Evolutionary conservation across 2,329 filamentous ascomycete genomes (phyloP), one percentile per base, ranked within the genome.

Genomic region (Arthrobotrys musiformis): DNA sequence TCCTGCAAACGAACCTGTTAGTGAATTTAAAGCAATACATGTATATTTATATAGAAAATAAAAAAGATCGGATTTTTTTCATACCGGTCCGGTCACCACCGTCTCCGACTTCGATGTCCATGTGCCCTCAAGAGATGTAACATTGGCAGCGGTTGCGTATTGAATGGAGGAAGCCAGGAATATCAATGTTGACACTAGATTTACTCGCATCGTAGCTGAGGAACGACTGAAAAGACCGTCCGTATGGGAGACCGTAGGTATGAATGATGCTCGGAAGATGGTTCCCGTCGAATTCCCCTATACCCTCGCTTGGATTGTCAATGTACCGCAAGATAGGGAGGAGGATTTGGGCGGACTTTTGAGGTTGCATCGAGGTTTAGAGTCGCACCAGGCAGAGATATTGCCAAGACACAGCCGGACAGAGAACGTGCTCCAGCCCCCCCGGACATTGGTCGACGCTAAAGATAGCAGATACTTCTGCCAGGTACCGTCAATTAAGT

Each of bases 31-130:
- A n/a, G n/a, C n/a, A n/a, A n/a, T n/a, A n/a, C n/a, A n/a, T n/a
- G n/a, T n/a, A n/a, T n/a, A n/a, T n/a, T n/a, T n/a, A n/a, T n/a
- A n/a, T n/a, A 48, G 44, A 24, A 42, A 19, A 24, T 15, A 13
- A 6, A 9, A 22, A 48, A 6, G n/a, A 62, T 2, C 54, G 15
- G 19, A 22, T 9, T 48, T 24, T 6, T 8, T n/a, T 48, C 85
- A 73, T 88, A 92, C 90, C 66, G 90, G 88, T 50, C 91, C 90
- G 7, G 90, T 92, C 50, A 92, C 81, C 44, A 91, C 91, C 78
- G 88, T 88, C 81, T 87, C 88, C 26, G 89, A 90, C 83, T 92
- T 93, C 52, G 89, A 90, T 15, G 88, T 87, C 90, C 90, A 93
- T 73, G 90, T 92, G 73, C 90, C 90, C n/a, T 89, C 86, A 33